phyloP scores from a whole-genome alignment of 352 stramenopile species.

The Phytophthora tentaculata region DNA sequence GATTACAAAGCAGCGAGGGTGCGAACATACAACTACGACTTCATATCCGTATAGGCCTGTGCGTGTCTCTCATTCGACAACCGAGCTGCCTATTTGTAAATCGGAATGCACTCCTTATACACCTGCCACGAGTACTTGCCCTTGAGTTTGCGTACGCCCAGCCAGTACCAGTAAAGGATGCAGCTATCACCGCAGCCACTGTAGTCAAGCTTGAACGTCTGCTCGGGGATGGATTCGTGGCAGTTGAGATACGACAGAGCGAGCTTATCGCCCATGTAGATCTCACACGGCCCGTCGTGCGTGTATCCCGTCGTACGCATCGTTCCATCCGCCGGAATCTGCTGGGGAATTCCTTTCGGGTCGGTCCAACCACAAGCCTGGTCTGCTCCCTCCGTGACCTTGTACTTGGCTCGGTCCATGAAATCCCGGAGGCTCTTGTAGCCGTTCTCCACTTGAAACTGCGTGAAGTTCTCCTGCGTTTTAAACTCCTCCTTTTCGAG shows the following conservation, averaged over 20 bases:
- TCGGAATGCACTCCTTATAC: constrained; percentile 54
- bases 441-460: constrained; percentile 42
- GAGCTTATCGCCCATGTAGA: constrained; percentile 49
- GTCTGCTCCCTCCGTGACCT: constrained; percentile 31
- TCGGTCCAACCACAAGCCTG: constrained; percentile 44
- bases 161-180: constrained; percentile 49
- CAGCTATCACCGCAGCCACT: constrained; percentile 41
- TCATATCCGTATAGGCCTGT: not conserved
- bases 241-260: constrained; percentile 42
- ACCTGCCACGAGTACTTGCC: constrained; percentile 51
- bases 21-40: not conserved
- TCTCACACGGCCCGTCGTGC: constrained; percentile 48
- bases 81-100: constrained; percentile 17
- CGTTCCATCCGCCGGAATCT: constrained; percentile 38
- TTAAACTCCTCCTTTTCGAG: constrained; percentile 53
- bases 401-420: constrained; percentile 50
- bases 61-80: not conserved
- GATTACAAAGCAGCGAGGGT: not conserved
- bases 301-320: constrained; percentile 55
- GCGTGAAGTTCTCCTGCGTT: constrained; percentile 50
- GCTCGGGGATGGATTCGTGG: constrained; percentile 41
- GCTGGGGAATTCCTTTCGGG: constrained; percentile 34
- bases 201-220: constrained; percentile 41
- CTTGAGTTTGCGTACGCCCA: constrained; percentile 42
- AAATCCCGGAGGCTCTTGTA: constrained; percentile 54